Conservation (phyloP, 495 filamentous ascomycete species). For the Penicillium manginii region DNA sequence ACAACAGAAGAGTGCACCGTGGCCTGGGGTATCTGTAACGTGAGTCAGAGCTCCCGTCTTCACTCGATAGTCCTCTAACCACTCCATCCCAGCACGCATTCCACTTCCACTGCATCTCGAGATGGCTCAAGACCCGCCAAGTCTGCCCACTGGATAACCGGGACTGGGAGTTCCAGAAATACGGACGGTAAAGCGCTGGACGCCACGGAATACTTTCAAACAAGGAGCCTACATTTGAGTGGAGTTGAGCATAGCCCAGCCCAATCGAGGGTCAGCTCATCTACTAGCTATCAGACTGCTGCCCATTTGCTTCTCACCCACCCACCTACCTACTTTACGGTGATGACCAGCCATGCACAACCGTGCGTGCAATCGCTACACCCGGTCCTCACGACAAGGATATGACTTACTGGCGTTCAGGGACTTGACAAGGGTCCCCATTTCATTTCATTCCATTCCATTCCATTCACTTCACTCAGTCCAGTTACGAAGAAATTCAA, state of each 20-base stretch:
- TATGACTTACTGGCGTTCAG: slow-evolving; percentile 19
- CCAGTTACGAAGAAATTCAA: too few species aligned
- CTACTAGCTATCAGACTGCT: slow-evolving; percentile 8
- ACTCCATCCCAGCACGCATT: slow-evolving; percentile 80
- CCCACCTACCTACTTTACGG: neutral
- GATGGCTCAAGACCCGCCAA: slow-evolving; percentile 99
- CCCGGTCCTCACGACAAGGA: neutral
- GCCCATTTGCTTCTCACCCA: too few species aligned
- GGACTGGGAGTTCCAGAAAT: slow-evolving; percentile 99
- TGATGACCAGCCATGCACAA: neutral
- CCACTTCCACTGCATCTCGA: slow-evolving; percentile 99
- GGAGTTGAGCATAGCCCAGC: too few species aligned
- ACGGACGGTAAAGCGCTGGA: slow-evolving; percentile 66
- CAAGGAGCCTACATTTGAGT: too few species aligned
- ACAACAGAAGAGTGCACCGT: slow-evolving; percentile 98
- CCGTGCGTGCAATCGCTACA: neutral
- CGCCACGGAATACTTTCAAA: neutral
- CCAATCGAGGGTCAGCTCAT: too few species aligned
- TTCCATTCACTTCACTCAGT: neutral
- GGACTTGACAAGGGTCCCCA: neutral
- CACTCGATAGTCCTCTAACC: neutral
- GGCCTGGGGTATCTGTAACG: slow-evolving; percentile 99
- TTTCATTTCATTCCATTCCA: neutral
- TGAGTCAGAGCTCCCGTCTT: slow-evolving; percentile 50
- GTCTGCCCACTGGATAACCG: slow-evolving; percentile 98